Conservation (phyloP, 1,284 basidiomycete species). For the Microbotryum scabiosae region DNA sequence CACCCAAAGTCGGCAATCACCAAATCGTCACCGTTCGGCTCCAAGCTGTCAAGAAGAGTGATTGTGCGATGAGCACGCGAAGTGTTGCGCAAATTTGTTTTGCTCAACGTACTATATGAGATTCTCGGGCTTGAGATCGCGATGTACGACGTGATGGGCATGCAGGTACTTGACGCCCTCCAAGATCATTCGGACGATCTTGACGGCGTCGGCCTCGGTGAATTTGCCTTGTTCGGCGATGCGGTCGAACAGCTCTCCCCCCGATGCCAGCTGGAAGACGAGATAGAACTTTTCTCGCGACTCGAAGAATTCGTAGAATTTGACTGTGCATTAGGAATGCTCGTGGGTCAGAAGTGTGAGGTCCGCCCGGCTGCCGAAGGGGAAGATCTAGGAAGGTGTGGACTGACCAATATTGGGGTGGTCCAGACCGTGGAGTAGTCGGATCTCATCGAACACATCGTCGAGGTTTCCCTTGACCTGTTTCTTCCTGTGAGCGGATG, state of each 20-base stretch:
- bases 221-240: constrained; percentile 76
- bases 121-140: constrained; percentile 42
- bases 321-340: constrained; percentile 48
- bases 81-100: background rate
- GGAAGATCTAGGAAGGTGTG: background rate
- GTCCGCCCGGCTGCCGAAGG: background rate
- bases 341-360: background rate
- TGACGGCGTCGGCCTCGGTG: constrained; percentile 75
- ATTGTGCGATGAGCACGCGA: constrained; percentile 50
- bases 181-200: constrained; percentile 54
- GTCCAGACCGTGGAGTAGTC: constrained; percentile 72
- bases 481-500: constrained; percentile 22
- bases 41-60: constrained; percentile 69
- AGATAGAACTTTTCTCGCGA: constrained; percentile 83
- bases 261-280: constrained; percentile 79
- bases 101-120: constrained; percentile 18
- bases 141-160: constrained; percentile 74
- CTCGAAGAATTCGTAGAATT: constrained; percentile 89
- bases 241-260: constrained; percentile 67
- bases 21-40: constrained; percentile 50
- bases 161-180: constrained; percentile 35
- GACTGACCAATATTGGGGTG: constrained; percentile 66
- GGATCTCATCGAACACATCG: constrained; percentile 55
- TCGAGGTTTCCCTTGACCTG: constrained; percentile 16
- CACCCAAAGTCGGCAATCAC: constrained; percentile 89